phyloP scores from a whole-genome alignment of 345 rosid species.

The Linum tenue region DNA sequence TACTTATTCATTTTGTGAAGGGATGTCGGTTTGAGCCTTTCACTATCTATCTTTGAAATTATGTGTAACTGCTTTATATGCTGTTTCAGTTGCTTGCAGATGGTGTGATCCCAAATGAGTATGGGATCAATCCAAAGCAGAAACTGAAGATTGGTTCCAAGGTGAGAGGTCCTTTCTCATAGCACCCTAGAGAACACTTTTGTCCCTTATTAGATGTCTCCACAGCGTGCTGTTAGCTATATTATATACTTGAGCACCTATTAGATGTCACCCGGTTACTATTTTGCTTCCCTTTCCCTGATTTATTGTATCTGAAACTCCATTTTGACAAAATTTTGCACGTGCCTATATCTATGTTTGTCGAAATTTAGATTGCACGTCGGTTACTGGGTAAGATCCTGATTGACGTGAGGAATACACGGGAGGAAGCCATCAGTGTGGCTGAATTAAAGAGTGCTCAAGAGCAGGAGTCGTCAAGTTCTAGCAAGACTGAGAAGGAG shows the following conservation, averaged over 20 bases:
- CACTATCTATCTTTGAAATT: background rate
- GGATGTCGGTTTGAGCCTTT: background rate
- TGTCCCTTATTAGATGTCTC: background rate
- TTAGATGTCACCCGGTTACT: background rate
- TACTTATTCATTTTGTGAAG: background rate
- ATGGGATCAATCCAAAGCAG: slow-evolving; percentile 92
- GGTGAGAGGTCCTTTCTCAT: slow-evolving; percentile 30
- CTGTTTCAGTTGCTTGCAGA: slow-evolving; percentile 85
- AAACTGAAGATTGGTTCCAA: slow-evolving; percentile 92
- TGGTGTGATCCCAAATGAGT: slow-evolving; percentile 97
- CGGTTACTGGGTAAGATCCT: slow-evolving; percentile 90
- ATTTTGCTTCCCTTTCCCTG: background rate
- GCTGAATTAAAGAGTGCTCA: slow-evolving; percentile 75
- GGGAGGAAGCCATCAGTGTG: slow-evolving; percentile 90
- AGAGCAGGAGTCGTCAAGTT: slow-evolving; percentile 38
- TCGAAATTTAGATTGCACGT: slow-evolving; percentile 63
- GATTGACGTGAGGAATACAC: slow-evolving; percentile 94
- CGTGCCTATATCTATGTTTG: slow-evolving; percentile 1
- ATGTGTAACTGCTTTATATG: slow-evolving; percentile 12
- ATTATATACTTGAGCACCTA: background rate
- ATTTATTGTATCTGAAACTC: background rate
- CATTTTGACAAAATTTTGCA: background rate
- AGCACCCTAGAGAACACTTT: background rate
- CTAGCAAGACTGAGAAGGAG: slow-evolving; percentile 40
- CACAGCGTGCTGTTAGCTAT: background rate